Percentiles rank a stretch among this genome's conserved stretches.
Conservation (phyloP, 768 basidiomycete species). For the Neoboletus subvelutipes region DNA sequence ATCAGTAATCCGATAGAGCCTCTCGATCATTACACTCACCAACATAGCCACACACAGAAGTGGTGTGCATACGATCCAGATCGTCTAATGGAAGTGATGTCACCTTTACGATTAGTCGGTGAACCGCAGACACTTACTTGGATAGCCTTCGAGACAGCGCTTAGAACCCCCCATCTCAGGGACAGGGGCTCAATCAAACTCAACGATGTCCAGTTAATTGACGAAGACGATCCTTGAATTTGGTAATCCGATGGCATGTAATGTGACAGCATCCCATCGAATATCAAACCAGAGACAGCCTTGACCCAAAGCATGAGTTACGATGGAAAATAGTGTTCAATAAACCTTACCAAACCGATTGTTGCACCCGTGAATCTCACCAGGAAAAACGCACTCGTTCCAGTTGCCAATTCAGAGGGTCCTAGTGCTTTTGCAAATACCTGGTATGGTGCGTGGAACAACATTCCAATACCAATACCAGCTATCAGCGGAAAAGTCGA, state of each 20-base stretch:
- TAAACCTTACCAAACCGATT: slow-evolving; percentile 63
- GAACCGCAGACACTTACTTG: slow-evolving; percentile 43
- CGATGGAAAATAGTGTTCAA: background rate
- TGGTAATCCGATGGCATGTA: slow-evolving; percentile 50
- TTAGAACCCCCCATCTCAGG: slow-evolving; percentile 47
- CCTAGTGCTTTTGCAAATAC: slow-evolving; percentile 68
- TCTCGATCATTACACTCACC: slow-evolving; percentile 37
- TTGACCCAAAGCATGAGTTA: slow-evolving; percentile 33
- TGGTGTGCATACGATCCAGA: slow-evolving; percentile 75
- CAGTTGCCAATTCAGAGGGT: slow-evolving; percentile 66
- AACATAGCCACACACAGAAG: slow-evolving; percentile 64
- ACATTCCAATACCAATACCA: slow-evolving; percentile 77
- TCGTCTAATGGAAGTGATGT: slow-evolving; percentile 43
- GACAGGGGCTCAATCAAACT: slow-evolving; percentile 45
- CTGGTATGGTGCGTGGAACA: slow-evolving; percentile 85
- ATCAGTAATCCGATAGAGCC: slow-evolving; percentile 8
- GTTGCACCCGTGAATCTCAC: slow-evolving; percentile 87
- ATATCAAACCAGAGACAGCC: slow-evolving; percentile 77
- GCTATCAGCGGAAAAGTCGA: slow-evolving; percentile 64
- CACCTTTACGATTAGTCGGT: slow-evolving; percentile 1
- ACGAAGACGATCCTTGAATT: slow-evolving; percentile 41
- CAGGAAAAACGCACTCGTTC: slow-evolving; percentile 85
- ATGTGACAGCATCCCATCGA: slow-evolving; percentile 51
- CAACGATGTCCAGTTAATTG: slow-evolving; percentile 55
- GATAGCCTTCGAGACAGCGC: slow-evolving; percentile 59